Percentiles rank a stretch among this genome's conserved stretches.
phyloP scores from a whole-genome alignment of 257 asterid species.

The Ballota nigra region DNA sequence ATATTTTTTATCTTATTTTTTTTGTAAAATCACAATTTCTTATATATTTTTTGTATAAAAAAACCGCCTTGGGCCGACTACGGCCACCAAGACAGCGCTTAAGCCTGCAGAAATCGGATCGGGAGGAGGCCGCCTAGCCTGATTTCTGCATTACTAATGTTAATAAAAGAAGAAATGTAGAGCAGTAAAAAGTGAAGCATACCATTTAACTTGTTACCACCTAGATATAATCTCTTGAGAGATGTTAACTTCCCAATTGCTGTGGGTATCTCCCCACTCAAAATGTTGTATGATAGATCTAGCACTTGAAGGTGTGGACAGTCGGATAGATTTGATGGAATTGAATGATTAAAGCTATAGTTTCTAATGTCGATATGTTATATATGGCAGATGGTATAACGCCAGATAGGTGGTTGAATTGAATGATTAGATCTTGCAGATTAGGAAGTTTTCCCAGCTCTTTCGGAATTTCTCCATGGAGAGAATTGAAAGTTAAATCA shows the following conservation, averaged over 20 bases:
- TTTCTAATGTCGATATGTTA: neutral
- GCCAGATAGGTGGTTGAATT: constrained; percentile 9
- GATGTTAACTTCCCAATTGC: too few species aligned
- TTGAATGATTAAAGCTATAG: neutral
- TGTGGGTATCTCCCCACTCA: neutral
- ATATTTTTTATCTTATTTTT: too few species aligned
- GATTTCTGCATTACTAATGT: too few species aligned
- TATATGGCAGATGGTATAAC: neutral
- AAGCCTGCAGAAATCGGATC: too few species aligned
- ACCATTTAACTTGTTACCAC: neutral
- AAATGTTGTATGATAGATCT: neutral
- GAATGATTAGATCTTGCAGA: neutral
- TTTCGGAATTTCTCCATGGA: neutral
- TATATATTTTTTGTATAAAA: too few species aligned
- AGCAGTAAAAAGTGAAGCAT: neutral
- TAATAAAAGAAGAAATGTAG: too few species aligned
- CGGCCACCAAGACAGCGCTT: too few species aligned
- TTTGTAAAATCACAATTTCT: too few species aligned
- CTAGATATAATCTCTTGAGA: too few species aligned
- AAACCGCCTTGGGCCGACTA: too few species aligned
- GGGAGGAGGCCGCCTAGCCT: too few species aligned
- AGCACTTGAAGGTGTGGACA: neutral
- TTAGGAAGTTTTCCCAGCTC: neutral
- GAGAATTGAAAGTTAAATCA: constrained; percentile 8
- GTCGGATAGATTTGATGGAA: constrained; percentile 4